Percentiles rank a stretch among this genome's conserved stretches.
Conservation (phyloP, 495 filamentous ascomycete species). For the Hypoxylon cercidicola region DNA sequence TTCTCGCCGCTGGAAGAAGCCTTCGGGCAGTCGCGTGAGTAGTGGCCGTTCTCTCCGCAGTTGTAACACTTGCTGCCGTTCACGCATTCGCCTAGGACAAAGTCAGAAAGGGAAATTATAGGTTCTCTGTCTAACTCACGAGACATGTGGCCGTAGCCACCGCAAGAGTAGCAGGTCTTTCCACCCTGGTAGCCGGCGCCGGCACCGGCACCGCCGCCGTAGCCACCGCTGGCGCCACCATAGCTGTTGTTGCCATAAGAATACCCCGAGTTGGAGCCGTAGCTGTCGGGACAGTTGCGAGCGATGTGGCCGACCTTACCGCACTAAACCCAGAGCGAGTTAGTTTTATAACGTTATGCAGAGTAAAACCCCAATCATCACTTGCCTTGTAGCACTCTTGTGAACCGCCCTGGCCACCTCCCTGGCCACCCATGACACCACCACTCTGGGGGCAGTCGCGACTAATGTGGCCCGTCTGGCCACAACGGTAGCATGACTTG, state of each 20-base stretch:
- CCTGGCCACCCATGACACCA: conserved; percentile 55
- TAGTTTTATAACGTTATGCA: conserved; percentile 2
- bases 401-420: conserved; percentile 53
- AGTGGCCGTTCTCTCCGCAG: conserved; percentile 94
- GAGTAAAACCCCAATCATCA: background rate
- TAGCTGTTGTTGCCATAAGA: conserved; percentile 48
- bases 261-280: conserved; percentile 52
- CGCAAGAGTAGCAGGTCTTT: conserved; percentile 96
- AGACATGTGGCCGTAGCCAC: conserved; percentile 95
- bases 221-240: no score
- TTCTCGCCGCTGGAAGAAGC: conserved; percentile 84
- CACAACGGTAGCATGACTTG: conserved; percentile 96
- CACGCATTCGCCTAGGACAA: conserved; percentile 78
- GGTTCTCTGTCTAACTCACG: conserved; percentile 57
- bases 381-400: conserved; percentile 89
- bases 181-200: conserved; percentile 63
- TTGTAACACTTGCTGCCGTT: conserved; percentile 99
- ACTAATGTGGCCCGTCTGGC: conserved; percentile 86
- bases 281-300: conserved; percentile 86
- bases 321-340: conserved; percentile 62
- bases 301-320: conserved; percentile 97
- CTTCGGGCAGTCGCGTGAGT: conserved; percentile 93
- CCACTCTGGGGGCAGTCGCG: conserved; percentile 80
- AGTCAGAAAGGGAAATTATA: conserved; percentile 25
- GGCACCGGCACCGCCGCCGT: conserved; percentile 31